These are phyloP conservation scores for Calonectria pseudoreteaudii DNA, from an alignment of 2,329 filamentous ascomycete species.

Conservation along the genomic window DNA sequence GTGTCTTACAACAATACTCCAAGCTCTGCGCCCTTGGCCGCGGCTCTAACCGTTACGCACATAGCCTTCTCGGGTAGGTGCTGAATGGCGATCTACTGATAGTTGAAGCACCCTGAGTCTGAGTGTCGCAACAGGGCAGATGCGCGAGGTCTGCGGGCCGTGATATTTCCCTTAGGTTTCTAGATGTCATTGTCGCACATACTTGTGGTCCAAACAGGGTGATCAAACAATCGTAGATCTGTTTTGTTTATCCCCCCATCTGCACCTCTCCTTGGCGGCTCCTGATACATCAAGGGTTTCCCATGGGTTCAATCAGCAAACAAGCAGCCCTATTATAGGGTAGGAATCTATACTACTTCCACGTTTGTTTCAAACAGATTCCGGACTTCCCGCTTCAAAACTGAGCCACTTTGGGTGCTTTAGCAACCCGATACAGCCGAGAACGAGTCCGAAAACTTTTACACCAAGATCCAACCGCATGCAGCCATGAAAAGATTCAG, in stretches of 20 bases:
- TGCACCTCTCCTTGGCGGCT: background rate
- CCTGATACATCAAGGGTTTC: background rate
- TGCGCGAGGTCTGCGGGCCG: background rate
- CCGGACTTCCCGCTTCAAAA: background rate
- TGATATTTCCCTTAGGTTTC: background rate
- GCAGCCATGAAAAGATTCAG: background rate
- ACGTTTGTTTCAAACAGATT: background rate
- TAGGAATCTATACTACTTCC: background rate
- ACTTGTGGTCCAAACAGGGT: background rate
- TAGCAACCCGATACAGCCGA: background rate
- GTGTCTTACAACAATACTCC: background rate
- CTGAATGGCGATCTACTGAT: background rate
- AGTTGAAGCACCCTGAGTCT: background rate
- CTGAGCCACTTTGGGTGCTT: background rate
- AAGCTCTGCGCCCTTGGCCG: background rate
- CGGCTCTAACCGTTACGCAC: background rate
- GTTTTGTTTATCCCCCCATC: slow-evolving; percentile 1
- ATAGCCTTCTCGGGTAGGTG: background rate
- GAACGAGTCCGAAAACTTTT: background rate
- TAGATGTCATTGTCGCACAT: background rate
- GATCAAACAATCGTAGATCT: slow-evolving; percentile 1
- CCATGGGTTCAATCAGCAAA: background rate
- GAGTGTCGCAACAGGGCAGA: background rate
- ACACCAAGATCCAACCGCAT: background rate
- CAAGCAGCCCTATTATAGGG: background rate